Evolutionary conservation across 768 basidiomycete species (phyloP), one percentile per base, ranked within the genome.

Genomic region (Serendipita indica): DNA sequence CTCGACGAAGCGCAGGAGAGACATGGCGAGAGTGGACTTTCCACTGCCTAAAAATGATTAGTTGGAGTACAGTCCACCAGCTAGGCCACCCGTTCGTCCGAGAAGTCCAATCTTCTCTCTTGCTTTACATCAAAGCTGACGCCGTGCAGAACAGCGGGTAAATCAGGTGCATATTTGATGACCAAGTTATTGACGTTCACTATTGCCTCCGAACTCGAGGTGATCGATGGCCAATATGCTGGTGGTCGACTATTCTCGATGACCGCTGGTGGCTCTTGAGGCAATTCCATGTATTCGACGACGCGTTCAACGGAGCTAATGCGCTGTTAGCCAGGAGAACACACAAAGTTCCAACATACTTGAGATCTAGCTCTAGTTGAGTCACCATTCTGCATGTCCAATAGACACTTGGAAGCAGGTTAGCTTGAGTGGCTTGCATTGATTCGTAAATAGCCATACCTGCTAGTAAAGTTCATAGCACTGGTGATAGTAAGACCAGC

Each of bases 201-300:
- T 28, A 93, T 72, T 2, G 74, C 66, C 28, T 81, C 73, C 5
- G 77, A 72, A 52, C 69, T 68, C 32, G 64, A 59, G 16, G 82
- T 74, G 60, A 76, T 81, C 0, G 89, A 89, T 0, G 92, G 92
- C 92, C 92, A 96, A 65, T 92, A 92, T 0, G 91, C 92, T 0
- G 92, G 92, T 1, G 83, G 84, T 4, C 87, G 79, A 59, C 77
- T 78, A 0, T 77, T 76, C 63, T 89, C 83, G 52, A 91, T 83
- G 60, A 84, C 66, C 0, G 82, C 75, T 2, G 88, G 81, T 0
- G 92, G 85, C 66, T 94, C 90, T 68, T 63, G 65, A 3, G 60
- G 58, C 7, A 69, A 57, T 13, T 67, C 64, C 16, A 71, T 65
- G 62, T 63, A 70, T 68, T 72, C 71, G 4, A 89, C 81, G 13